Evolutionary conservation across 768 basidiomycete species (phyloP), one percentile per base, ranked within the genome.

Genomic region (Trametopsis cervina): DNA sequence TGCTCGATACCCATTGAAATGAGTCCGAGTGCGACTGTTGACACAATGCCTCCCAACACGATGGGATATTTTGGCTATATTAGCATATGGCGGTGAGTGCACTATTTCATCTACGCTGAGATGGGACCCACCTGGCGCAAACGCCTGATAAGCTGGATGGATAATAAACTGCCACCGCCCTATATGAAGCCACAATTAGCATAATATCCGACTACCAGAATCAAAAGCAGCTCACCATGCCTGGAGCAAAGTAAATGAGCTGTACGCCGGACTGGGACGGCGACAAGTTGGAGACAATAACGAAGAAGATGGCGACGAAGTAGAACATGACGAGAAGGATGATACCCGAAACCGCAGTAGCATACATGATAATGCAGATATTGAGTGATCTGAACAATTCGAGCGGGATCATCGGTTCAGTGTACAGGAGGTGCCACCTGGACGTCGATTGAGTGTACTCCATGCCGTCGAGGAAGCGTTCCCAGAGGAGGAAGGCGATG

Each of bases 261-360:
- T 77, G 75, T 22, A 69, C 61, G 26, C 75, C 77, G 18, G 72
- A 64, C 38, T 65, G 58, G 17, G 62, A 58, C n/a, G 74, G 58
- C 11, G 67, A 60, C 24, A 66, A 57, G 4, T 70, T 71, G 22
- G 60, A 60, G n/a, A 73, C 75, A 55, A 75, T 63, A 18, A 67
- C 69, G 60, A 74, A 69, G 60, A 78, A 77, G 43, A 77, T 73
- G 0, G 75, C 66, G 37, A 77, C 65, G 51, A 78, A 77, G 56
- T 78, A 78, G 58, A 77, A 76, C 66, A 71, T 70, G 42, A 74
- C 74, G 49, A 76, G 61, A 66, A 71, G 70, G 49, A 78, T 66
- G 58, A 77, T 70, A 6, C 75, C 75, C 1, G 61, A 62, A 10
- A 71, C 63, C 46, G 74, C 69, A 15, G 66, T 63, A 15, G 56